Evolutionary conservation across 2,329 filamentous ascomycete species (phyloP).

Genomic region (Fusarium secorum): DNA sequence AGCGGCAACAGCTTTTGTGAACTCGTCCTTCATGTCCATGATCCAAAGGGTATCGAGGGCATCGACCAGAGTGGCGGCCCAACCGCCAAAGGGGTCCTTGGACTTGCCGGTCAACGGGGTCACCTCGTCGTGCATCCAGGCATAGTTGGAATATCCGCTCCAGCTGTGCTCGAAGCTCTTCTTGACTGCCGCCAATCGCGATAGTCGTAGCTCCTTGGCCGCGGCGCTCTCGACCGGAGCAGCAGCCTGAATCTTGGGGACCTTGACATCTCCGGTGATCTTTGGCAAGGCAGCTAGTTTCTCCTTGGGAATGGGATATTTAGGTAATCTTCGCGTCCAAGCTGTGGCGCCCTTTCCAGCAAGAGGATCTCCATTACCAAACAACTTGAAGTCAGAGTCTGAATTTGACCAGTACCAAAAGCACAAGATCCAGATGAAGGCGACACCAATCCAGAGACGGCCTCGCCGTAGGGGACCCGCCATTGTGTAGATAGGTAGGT

Average conservation of each 20-base stretch:
- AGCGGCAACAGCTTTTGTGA: constrained; percentile 66
- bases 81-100: constrained; percentile 68
- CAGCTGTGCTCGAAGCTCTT: constrained; percentile 64
- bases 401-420: constrained; percentile 39
- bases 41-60: constrained; percentile 74
- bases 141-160: constrained; percentile 66
- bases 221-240: constrained; percentile 44
- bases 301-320: constrained; percentile 37
- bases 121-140: constrained; percentile 70
- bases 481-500: constrained; percentile 26
- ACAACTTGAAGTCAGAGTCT: constrained; percentile 18
- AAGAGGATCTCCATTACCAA: constrained; percentile 34
- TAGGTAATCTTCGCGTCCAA: constrained; percentile 35
- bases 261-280: constrained; percentile 32
- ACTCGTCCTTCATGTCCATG: constrained; percentile 70
- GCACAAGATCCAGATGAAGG: constrained; percentile 35
- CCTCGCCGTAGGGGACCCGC: constrained; percentile 33
- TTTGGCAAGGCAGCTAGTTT: constrained; percentile 47
- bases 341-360: constrained; percentile 34
- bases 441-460: constrained; percentile 39
- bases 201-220: constrained; percentile 44
- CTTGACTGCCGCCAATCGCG: constrained; percentile 55
- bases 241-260: constrained; percentile 44
- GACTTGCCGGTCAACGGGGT: constrained; percentile 60
- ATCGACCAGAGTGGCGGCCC: constrained; percentile 71